phyloP scores from a whole-genome alignment of 1,284 basidiomycete genomes.

The Kalmanozyma brasiliensis region DNA sequence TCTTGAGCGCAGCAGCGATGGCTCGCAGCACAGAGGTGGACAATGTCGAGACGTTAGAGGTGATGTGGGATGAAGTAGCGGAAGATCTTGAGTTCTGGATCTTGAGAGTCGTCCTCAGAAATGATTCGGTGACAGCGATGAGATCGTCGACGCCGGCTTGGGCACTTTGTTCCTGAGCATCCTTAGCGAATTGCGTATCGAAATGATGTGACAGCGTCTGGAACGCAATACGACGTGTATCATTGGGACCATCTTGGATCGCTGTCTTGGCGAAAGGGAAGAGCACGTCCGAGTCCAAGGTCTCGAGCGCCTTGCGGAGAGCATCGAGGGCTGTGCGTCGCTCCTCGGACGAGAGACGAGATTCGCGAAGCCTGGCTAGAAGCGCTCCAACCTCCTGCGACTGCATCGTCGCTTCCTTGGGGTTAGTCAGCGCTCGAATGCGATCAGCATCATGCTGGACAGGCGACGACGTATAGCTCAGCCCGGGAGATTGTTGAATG shows the following conservation, averaged over 20 bases:
- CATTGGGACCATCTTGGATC: slow-evolving; percentile 16
- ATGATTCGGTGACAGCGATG: slow-evolving; percentile 6
- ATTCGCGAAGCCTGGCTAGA: slow-evolving; percentile 23
- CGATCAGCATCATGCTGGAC: too few species aligned
- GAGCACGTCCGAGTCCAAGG: neutral
- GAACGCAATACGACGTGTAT: slow-evolving; percentile 16
- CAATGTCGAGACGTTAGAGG: slow-evolving; percentile 7
- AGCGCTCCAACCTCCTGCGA: slow-evolving; percentile 2
- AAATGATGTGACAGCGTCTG: slow-evolving; percentile 9
- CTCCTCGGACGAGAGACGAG: slow-evolving; percentile 26
- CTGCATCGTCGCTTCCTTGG: neutral
- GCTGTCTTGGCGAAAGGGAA: neutral
- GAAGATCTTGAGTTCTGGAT: slow-evolving; percentile 9
- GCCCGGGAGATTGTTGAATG: too few species aligned
- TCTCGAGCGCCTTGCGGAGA: slow-evolving; percentile 6
- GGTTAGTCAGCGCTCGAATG: too few species aligned
- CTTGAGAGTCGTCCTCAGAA: slow-evolving; percentile 21
- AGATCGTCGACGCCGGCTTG: slow-evolving; percentile 5
- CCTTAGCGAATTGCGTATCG: slow-evolving; percentile 1
- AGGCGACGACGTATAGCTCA: too few species aligned
- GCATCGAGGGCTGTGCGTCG: slow-evolving; percentile 20
- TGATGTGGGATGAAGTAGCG: neutral
- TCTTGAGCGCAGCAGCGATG: slow-evolving; percentile 37
- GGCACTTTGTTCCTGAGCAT: neutral
- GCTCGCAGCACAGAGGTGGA: slow-evolving; percentile 26